Conservation (phyloP, 345 rosid genomes). For the Bruguiera parviflora region DNA sequence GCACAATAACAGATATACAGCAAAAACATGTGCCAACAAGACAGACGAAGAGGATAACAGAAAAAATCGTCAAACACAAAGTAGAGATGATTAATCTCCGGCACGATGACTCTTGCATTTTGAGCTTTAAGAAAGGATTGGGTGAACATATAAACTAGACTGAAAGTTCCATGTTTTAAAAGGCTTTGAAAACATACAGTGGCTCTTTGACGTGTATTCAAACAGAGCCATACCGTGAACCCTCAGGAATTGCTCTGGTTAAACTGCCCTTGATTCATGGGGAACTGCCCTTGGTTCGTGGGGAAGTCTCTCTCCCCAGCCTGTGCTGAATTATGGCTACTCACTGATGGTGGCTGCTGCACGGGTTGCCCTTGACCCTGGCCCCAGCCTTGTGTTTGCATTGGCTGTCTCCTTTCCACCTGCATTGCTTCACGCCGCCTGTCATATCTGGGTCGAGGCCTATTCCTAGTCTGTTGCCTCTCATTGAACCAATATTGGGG, state of each 20-base stretch:
- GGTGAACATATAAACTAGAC: neutral
- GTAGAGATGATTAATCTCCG: no score
- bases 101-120: no score
- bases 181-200: neutral
- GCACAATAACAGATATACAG: no score
- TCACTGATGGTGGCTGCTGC: constrained; percentile 20
- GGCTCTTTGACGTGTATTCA: no score
- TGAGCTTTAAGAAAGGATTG: no score
- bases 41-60: no score
- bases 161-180: neutral
- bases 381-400: constrained; percentile 32
- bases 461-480: constrained; percentile 49
- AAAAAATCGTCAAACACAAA: no score
- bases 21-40: no score
- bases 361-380: constrained; percentile 24
- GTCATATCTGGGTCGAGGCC: constrained; percentile 66
- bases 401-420: constrained; percentile 59
- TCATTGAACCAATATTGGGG: constrained; percentile 66
- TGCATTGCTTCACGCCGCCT: constrained; percentile 69
- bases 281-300: constrained; percentile 11
- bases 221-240: neutral
- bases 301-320: constrained; percentile 2
- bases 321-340: constrained; percentile 6
- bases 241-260: constrained; percentile 9
- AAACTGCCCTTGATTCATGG: constrained; percentile 13